Conservation (phyloP, 106 monocot genomes). For the Dioscorea dumetorum region DNA sequence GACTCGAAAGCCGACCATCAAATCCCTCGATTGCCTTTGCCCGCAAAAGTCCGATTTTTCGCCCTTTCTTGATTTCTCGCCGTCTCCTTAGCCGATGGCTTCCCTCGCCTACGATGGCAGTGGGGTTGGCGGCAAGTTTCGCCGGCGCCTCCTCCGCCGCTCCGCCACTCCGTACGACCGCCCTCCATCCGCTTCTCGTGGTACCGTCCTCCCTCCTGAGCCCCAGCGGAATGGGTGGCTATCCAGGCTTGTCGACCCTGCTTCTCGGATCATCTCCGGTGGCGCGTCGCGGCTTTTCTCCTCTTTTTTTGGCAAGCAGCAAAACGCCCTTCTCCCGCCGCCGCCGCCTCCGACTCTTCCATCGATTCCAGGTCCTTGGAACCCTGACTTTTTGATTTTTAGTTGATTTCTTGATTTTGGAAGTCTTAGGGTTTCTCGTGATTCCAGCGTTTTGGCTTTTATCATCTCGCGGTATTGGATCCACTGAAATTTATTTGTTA, state of each 20-base stretch:
- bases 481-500: not conserved
- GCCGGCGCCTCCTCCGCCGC: slow-evolving; percentile 26
- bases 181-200: slow-evolving; percentile 17
- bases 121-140: slow-evolving; percentile 60
- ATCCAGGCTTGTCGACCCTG: slow-evolving; percentile 74
- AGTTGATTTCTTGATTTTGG: not conserved
- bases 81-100: slow-evolving; percentile 23
- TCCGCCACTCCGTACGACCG: slow-evolving; percentile 58
- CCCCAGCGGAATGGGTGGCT: slow-evolving; percentile 45
- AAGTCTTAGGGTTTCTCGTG: not conserved
- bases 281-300: slow-evolving; percentile 60
- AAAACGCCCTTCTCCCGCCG: slow-evolving; percentile 17
- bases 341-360: not conserved
- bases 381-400: not conserved
- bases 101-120: slow-evolving; percentile 30
- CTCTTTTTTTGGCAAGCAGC: slow-evolving; percentile 52
- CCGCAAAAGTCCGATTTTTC: no score
- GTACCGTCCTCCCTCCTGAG: not conserved
- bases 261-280: slow-evolving; percentile 47
- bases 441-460: not conserved
- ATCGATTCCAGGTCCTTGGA: slow-evolving; percentile 5
- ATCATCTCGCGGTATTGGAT: not conserved
- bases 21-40: not conserved
- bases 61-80: not conserved
- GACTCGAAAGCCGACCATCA: not conserved